Percentiles rank a stretch among this genome's conserved stretches.
Evolutionary conservation across 805 yeast genomes (phyloP).

Genomic region (Spathaspora arborariae): DNA sequence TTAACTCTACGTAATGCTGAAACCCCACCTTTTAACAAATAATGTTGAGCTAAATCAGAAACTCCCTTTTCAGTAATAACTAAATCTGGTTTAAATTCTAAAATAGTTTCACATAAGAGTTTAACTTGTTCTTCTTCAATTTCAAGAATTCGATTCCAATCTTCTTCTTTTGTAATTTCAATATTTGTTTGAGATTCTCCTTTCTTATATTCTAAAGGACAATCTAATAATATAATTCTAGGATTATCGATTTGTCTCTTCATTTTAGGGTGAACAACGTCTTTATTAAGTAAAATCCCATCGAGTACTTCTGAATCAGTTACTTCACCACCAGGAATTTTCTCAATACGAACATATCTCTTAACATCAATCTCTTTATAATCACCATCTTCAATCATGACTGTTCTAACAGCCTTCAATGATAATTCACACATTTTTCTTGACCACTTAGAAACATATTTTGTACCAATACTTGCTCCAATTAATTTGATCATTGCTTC

Average conservation of each 20-base stretch:
- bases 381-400: conserved; percentile 55
- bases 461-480: conserved; percentile 92
- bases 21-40: conserved; percentile 87
- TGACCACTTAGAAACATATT: conserved; percentile 88
- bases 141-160: conserved; percentile 92
- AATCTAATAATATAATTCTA: conserved; percentile 81
- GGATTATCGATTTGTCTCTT: conserved; percentile 86
- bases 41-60: conserved; percentile 96
- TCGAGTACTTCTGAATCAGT: conserved; percentile 83
- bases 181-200: conserved; percentile 98
- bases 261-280: conserved; percentile 99
- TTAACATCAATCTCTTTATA: conserved; percentile 86
- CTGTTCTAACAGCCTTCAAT: conserved; percentile 82
- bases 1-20: conserved; percentile 91
- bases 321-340: conserved; percentile 97
- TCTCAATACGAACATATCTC: conserved; percentile 90
- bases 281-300: conserved; percentile 92
- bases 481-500: conserved; percentile 83
- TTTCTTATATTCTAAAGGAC: conserved; percentile 97
- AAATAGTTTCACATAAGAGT: conserved; percentile 76
- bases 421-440: conserved; percentile 87
- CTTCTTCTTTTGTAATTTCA: conserved; percentile 93
- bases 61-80: conserved; percentile 98
- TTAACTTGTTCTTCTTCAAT: conserved; percentile 98
- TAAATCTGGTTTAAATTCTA: conserved; percentile 84